A percentile compares a stretch with the other conserved stretches of the same genome.
Evolutionary conservation across 2,329 filamentous ascomycete genomes (phyloP).

Genomic region (Colletotrichum destructivum): DNA sequence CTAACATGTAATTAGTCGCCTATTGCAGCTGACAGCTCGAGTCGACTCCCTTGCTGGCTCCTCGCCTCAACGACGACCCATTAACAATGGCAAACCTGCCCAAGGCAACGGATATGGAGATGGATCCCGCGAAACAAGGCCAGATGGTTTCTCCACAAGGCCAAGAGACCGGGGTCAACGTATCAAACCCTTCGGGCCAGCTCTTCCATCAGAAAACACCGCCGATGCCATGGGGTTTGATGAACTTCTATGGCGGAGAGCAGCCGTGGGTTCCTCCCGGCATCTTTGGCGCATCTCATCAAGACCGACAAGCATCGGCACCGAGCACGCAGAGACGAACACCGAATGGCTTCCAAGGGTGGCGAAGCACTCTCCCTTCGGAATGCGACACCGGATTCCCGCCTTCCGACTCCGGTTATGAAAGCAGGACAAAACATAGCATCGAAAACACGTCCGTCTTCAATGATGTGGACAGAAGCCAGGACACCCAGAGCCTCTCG

Average conservation of each 20-base stretch:
- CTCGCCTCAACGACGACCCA: conserved; percentile 11
- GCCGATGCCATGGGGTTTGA: conserved; percentile 46
- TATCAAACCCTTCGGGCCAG: background rate
- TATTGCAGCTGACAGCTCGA: conserved; percentile 5
- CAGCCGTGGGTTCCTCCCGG: conserved; percentile 61
- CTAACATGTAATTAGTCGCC: conserved; percentile 25
- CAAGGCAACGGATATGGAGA: conserved; percentile 12
- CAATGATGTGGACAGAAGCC: conserved; percentile 58
- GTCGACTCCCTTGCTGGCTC: background rate
- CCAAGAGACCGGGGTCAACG: conserved; percentile 14
- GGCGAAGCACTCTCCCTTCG: conserved; percentile 52
- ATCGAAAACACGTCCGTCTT: conserved; percentile 60
- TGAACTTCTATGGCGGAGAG: conserved; percentile 57
- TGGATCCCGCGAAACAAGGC: conserved; percentile 27
- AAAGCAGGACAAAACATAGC: conserved; percentile 59
- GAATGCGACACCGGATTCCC: conserved; percentile 56
- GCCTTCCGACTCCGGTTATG: conserved; percentile 65
- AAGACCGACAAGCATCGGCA: conserved; percentile 49
- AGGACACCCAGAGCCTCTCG: conserved; percentile 57
- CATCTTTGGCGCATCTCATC: conserved; percentile 51
- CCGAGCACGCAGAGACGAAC: conserved; percentile 46
- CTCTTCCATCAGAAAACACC: conserved; percentile 17
- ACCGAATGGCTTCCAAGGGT: conserved; percentile 52
- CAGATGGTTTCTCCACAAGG: background rate
- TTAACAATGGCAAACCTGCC: background rate